Percentiles rank a stretch among this genome's conserved stretches.
These are phyloP conservation scores for Arachis stenosperma DNA, from an alignment of 306 rosid species.

Conservation along the genomic window DNA sequence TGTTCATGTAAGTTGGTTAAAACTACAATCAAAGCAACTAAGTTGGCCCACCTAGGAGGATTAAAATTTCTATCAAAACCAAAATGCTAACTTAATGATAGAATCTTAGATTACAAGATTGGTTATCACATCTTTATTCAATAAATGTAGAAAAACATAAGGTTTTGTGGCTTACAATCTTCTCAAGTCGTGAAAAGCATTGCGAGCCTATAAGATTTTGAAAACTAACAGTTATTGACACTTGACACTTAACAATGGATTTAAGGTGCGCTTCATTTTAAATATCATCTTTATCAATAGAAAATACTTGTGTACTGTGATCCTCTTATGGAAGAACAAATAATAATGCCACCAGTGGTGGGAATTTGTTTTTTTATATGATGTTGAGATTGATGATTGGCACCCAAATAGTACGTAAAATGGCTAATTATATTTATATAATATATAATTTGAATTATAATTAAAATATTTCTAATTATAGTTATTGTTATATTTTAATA, in stretches of 20 bases:
- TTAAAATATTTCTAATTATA: too few species aligned
- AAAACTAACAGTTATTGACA: not conserved
- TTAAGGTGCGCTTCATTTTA: not conserved
- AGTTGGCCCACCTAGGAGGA: not conserved
- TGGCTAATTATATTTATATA: too few species aligned
- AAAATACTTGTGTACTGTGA: not conserved
- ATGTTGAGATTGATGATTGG: too few species aligned
- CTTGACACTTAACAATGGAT: not conserved
- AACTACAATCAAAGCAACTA: not conserved
- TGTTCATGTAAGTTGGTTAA: not conserved
- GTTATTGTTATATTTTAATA: too few species aligned
- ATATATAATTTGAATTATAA: too few species aligned
- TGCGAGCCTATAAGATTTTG: not conserved
- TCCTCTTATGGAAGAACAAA: not conserved
- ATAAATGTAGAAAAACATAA: not conserved
- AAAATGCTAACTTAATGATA: constrained; percentile 7
- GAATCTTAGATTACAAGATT: constrained; percentile 14
- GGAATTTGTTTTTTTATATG: too few species aligned
- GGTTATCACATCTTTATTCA: not conserved
- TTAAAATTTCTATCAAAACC: not conserved
- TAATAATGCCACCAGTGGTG: not conserved
- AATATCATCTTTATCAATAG: not conserved
- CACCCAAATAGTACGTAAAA: too few species aligned
- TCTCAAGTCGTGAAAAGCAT: constrained; percentile 6
- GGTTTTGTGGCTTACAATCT: constrained; percentile 27